phyloP scores from a whole-genome alignment of 1,284 basidiomycete species.

The Leccinum griseonigrum region DNA sequence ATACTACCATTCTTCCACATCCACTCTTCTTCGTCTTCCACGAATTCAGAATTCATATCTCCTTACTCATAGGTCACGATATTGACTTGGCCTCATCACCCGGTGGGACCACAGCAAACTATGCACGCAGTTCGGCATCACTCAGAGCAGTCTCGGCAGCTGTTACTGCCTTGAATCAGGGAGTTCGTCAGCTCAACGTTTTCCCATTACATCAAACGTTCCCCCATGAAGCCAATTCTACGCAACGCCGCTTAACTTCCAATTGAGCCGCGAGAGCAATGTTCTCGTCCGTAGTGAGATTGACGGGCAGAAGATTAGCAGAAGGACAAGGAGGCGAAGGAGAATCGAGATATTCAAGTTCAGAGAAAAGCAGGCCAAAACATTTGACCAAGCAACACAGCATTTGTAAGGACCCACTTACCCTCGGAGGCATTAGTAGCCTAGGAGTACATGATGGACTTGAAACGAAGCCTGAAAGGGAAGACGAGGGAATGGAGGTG shows the following conservation, averaged over 20 bases:
- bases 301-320: neutral
- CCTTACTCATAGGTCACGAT: slow-evolving; percentile 97
- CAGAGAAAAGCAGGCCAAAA: slow-evolving; percentile 61
- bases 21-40: slow-evolving; percentile 64
- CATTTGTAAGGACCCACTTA: neutral
- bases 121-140: slow-evolving; percentile 72
- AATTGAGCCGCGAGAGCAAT: slow-evolving; percentile 6
- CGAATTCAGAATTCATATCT: slow-evolving; percentile 90
- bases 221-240: slow-evolving; percentile 85
- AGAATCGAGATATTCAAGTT: slow-evolving; percentile 56
- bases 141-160: slow-evolving; percentile 69
- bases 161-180: slow-evolving; percentile 49
- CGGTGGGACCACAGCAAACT: slow-evolving; percentile 84
- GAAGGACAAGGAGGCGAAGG: slow-evolving; percentile 41
- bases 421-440: neutral
- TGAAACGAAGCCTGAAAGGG: slow-evolving; percentile 28
- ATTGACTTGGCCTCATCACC: slow-evolving; percentile 78
- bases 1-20: too few species aligned
- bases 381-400: slow-evolving; percentile 44
- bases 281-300: neutral
- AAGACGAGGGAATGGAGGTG: slow-evolving; percentile 68
- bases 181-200: slow-evolving; percentile 56
- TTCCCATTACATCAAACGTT: slow-evolving; percentile 57
- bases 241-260: slow-evolving; percentile 14
- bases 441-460: slow-evolving; percentile 1